Percentiles rank a stretch among this genome's conserved stretches.
These are phyloP conservation scores for Erythrophleum ivorense DNA, from an alignment of 331 rosid genomes.

Conservation along the genomic window DNA sequence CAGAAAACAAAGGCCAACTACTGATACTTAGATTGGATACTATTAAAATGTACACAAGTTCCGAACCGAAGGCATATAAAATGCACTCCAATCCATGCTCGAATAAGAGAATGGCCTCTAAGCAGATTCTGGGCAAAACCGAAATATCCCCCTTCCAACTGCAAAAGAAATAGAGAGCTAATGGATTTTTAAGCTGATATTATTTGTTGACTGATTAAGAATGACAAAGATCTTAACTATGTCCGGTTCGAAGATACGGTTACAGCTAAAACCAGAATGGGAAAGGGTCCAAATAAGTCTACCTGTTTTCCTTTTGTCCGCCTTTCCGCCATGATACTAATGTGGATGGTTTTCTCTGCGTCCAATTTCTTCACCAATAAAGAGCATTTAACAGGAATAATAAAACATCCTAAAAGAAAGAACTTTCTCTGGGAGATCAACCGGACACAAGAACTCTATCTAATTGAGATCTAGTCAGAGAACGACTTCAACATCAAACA, in stretches of 20 bases:
- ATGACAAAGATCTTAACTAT: constrained; percentile 6
- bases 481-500: constrained; percentile 26
- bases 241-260: neutral
- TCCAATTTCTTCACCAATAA: constrained; percentile 20
- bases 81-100: neutral
- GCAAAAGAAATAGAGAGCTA: neutral
- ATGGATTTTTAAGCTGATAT: neutral
- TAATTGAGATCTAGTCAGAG: constrained; percentile 35
- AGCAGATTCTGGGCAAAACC: neutral
- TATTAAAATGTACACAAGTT: neutral
- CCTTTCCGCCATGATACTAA: neutral
- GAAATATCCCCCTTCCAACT: neutral
- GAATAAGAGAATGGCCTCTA: neutral
- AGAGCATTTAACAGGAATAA: constrained; percentile 6
- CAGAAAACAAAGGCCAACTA: constrained; percentile 3
- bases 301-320: neutral
- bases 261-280: neutral
- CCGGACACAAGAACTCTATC: neutral
- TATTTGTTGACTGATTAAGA: constrained; percentile 14
- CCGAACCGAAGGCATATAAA: neutral
- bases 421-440: neutral
- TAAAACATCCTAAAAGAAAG: neutral
- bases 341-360: neutral
- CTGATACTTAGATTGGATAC: neutral
- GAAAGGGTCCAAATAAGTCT: neutral